Evolutionary conservation across 306 rosid species (phyloP).

Genomic region (Vigna radiata): DNA sequence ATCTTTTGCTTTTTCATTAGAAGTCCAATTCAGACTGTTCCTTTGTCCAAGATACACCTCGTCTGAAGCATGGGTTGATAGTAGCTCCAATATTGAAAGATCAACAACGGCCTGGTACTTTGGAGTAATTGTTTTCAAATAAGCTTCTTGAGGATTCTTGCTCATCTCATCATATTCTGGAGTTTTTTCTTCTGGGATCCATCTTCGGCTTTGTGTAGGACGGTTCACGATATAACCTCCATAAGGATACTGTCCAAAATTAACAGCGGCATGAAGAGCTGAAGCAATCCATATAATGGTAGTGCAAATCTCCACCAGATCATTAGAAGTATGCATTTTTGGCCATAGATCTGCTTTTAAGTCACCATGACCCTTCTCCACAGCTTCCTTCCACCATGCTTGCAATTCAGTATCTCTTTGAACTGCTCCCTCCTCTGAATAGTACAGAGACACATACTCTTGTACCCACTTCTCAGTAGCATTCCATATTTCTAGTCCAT

Average conservation of each 20-base stretch:
- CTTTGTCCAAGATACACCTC: conserved; percentile 55
- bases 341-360: background rate
- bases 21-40: too few species aligned
- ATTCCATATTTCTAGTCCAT: conserved; percentile 66
- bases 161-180: conserved; percentile 61
- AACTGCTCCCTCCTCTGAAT: background rate
- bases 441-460: conserved; percentile 60
- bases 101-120: conserved; percentile 57
- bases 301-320: background rate
- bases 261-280: background rate
- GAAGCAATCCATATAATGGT: background rate
- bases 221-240: conserved; percentile 75
- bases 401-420: background rate
- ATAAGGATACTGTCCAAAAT: conserved; percentile 57
- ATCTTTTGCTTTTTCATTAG: too few species aligned
- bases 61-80: conserved; percentile 72
- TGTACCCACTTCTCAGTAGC: conserved; percentile 61
- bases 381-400: background rate
- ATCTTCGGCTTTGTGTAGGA: conserved; percentile 62
- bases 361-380: background rate
- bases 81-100: conserved; percentile 63
- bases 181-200: conserved; percentile 60
- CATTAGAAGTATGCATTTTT: background rate
- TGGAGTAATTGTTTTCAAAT: conserved; percentile 67
- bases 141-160: conserved; percentile 54